Evolutionary conservation across 2,329 filamentous ascomycete genomes (phyloP), one percentile per base, ranked within the genome.

Genomic region (Penicillium sp.): DNA sequence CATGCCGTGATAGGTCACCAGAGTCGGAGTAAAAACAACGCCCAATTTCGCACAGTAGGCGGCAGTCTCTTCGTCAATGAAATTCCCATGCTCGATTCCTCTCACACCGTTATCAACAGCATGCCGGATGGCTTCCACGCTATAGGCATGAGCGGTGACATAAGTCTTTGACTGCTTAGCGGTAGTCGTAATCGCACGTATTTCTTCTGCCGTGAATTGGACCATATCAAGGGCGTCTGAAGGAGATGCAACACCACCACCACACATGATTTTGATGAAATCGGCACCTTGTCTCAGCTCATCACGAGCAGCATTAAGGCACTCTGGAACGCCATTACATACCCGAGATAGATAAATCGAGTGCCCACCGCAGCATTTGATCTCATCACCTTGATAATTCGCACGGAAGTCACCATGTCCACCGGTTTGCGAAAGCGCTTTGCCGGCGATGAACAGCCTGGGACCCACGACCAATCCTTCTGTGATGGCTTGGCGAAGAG

Each of bases 221-320:
- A 78, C 67, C 57, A 76, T 74, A 10, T 77, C 74, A 9, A 84
- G 67, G 38, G 66, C 68, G 62, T 85, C 82, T 0, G 80, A 81
- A 0, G 80, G 80, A 7, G 73, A 79, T 0, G 78, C 76, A 2
- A 85, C 81, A 16, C 82, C 82, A 3, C 82, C 82, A 9, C 76
- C 76, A 5, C 71, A 71, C 80, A 84, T 84, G 58, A 85, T 80
- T 65, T 85, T 85, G 66, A 85, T 74, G 59, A 84, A 84, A 59
- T 85, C 77, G 1, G 80, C 79, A 2, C 82, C 82, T 6, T 68
- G 72, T 4, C 82, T 72, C 0, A 85, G 64, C 64, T 84, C 76
- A 48, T 83, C 80, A 3, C 82, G 72, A 0, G 75, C 74, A 1
- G 73, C 75, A 18, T 74, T 71, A 21, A 81, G 67, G 52, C 81